Percentiles rank a stretch among this genome's conserved stretches.
Evolutionary conservation across 2,329 filamentous ascomycete genomes (phyloP).

Genomic region (Verticillium nonalfalfae): DNA sequence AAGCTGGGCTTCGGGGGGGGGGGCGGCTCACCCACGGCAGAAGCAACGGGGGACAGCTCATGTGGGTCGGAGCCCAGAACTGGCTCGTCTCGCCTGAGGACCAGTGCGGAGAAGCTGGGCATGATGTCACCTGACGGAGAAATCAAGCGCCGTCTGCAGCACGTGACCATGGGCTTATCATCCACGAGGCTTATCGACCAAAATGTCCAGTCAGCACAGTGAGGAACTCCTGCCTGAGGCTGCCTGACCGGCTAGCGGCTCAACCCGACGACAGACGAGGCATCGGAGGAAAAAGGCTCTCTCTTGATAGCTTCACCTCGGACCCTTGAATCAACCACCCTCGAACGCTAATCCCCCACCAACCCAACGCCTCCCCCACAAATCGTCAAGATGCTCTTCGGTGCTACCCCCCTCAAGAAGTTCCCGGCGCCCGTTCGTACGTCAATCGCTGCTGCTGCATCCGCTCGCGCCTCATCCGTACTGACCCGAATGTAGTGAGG

Average conservation of each 20-base stretch:
- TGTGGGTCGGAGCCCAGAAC: conserved; percentile 5
- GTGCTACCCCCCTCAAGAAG: conserved; percentile 63
- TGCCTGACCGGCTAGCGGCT: neutral
- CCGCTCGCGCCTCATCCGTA: neutral
- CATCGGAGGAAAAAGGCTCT: conserved; percentile 31
- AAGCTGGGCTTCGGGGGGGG: neutral
- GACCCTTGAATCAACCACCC: conserved; percentile 18
- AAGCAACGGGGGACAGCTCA: conserved; percentile 4
- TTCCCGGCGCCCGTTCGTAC: conserved; percentile 72
- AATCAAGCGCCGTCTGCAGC: neutral
- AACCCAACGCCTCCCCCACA: conserved; percentile 26
- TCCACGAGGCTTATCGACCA: neutral
- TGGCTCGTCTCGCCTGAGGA: conserved; percentile 7
- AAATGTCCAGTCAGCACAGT: neutral
- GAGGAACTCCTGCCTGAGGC: neutral
- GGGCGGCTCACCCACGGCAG: neutral
- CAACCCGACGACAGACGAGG: conserved; percentile 10
- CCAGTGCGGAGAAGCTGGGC: conserved; percentile 10
- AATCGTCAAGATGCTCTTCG: conserved; percentile 64
- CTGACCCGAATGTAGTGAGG: conserved; percentile 53
- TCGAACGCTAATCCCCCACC: conserved; percentile 24
- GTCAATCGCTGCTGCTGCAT: conserved; percentile 35
- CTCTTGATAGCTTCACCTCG: conserved; percentile 26
- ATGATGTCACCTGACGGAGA: conserved; percentile 9
- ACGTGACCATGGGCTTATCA: neutral